Base-by-base conservation (phyloP, 2,329 filamentous ascomycete genomes). In the Hymenoscyphus albidus region DNA sequence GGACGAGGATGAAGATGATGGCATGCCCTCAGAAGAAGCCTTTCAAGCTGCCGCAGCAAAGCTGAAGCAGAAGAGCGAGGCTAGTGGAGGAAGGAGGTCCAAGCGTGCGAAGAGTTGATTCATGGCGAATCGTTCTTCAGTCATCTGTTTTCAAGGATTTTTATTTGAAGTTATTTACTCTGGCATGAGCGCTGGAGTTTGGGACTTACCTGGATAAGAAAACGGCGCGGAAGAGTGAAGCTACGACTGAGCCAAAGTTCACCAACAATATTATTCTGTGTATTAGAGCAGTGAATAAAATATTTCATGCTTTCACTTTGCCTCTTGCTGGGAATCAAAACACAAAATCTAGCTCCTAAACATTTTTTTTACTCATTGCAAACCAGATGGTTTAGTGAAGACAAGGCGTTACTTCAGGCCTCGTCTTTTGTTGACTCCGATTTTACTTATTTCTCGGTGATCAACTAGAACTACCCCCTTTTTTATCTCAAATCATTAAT, bases 1-100 rank as follows among this genome's bases (percentile, higher is more conserved):
- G 69, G 88, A 84, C 32, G 80, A 85, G 0, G 88, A 92, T 70
- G 88, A 90, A 66, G 82, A 83, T 14, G 88, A 88, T 71, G 78
- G 75, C 2, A 83, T 85, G 73, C 83, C 85, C 1, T 83, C 83
- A 0, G 86, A 88, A 68, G 85, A 86, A 70, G 84, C 82, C 0
- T 88, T 88, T 64, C 82, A 86, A 65, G 82, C 81, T 5, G 82
- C 85, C 5, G 83, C 83, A 1, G 79, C 81, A 12, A 81, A 78
- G 68, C 75, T 86, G 65, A 74, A 72, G 63, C 69, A 55, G 51
- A 60, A 44, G 6, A 68, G 67, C 48, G 62, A 59, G 1, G 60
- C 35, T 31, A 61, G 22, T 58, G 63, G 63, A 10, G 51, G 32
- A 40, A 63, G 65, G 27, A 72, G 71, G 61, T 64, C 70, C 5